Conservation (phyloP, 2,329 filamentous ascomycete species). For the Metarhizium humberi region DNA sequence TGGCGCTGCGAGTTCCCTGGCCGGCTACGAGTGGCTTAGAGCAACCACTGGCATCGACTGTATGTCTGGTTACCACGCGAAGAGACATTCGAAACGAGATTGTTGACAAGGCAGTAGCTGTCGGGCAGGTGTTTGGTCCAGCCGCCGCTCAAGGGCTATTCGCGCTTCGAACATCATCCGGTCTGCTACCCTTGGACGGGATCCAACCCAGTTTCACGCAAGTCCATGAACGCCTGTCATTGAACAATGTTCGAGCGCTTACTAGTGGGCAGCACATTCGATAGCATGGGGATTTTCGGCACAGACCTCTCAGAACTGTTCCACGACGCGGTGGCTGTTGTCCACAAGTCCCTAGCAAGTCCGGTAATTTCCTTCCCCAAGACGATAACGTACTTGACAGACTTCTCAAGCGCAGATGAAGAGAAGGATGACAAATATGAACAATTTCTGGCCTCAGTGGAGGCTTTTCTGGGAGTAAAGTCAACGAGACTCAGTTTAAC, state of each 20-base stretch:
- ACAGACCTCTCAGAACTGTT: conserved; percentile 17
- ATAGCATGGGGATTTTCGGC: conserved; percentile 14
- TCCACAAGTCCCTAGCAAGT: conserved; percentile 5
- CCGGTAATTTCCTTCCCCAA: conserved; percentile 1
- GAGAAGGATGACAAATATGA: conserved; percentile 7
- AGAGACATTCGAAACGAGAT: not conserved
- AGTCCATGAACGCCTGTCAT: not conserved
- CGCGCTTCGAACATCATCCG: conserved; percentile 16
- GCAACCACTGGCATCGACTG: conserved; percentile 26
- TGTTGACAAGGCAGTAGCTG: conserved; percentile 4
- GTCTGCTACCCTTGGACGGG: conserved; percentile 7
- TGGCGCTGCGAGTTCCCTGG: conserved; percentile 28
- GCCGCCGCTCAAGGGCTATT: conserved; percentile 19
- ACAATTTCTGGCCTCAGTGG: conserved; percentile 16
- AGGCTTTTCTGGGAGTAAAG: conserved; percentile 12
- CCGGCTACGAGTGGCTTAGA: conserved; percentile 33
- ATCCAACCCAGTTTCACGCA: conserved; percentile 13
- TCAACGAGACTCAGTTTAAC: conserved; percentile 11
- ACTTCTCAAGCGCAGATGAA: conserved; percentile 10
- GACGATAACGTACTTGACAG: conserved; percentile 17
- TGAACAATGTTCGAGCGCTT: not conserved
- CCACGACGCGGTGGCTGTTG: conserved; percentile 9
- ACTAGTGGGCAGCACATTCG: conserved; percentile 7
- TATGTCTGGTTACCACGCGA: conserved; percentile 11
- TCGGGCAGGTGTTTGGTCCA: conserved; percentile 13